phyloP scores from a whole-genome alignment of 306 rosid species.

The Fragaria vesca region DNA sequence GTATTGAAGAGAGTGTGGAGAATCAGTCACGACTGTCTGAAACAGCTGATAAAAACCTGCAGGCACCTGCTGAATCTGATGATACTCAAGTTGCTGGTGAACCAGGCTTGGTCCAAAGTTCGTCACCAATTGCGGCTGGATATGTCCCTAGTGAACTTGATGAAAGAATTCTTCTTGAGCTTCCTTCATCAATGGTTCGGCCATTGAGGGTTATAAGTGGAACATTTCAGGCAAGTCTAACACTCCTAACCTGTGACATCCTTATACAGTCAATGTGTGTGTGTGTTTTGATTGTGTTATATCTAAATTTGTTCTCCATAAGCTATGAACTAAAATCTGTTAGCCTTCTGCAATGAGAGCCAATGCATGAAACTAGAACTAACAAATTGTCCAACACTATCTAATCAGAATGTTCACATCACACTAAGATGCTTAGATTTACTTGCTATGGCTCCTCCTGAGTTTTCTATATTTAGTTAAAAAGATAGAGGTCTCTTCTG shows the following conservation, averaged over 20 bases:
- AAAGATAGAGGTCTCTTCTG: background rate
- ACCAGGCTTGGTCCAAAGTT: constrained; percentile 51
- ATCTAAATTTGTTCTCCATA: constrained; percentile 7
- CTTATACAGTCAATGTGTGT: background rate
- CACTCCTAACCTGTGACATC: constrained; percentile 18
- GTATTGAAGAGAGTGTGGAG: constrained; percentile 39
- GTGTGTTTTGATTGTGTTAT: background rate
- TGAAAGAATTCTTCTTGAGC: constrained; percentile 90
- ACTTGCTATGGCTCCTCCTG: background rate
- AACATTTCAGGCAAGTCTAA: constrained; percentile 82
- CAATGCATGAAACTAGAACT: background rate
- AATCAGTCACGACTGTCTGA: constrained; percentile 48
- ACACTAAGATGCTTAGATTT: background rate
- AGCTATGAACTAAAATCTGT: background rate
- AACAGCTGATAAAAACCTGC: constrained; percentile 41
- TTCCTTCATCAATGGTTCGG: constrained; percentile 87
- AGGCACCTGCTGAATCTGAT: constrained; percentile 44
- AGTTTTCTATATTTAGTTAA: background rate
- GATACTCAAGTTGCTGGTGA: constrained; percentile 47
- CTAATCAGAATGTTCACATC: background rate
- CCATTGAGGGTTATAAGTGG: constrained; percentile 83
- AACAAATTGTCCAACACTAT: background rate
- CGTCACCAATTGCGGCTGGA: constrained; percentile 70
- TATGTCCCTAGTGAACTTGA: constrained; percentile 82
- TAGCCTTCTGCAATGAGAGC: background rate